phyloP scores from a whole-genome alignment of 805 yeast species.

The Phaffomyces antillensis region DNA sequence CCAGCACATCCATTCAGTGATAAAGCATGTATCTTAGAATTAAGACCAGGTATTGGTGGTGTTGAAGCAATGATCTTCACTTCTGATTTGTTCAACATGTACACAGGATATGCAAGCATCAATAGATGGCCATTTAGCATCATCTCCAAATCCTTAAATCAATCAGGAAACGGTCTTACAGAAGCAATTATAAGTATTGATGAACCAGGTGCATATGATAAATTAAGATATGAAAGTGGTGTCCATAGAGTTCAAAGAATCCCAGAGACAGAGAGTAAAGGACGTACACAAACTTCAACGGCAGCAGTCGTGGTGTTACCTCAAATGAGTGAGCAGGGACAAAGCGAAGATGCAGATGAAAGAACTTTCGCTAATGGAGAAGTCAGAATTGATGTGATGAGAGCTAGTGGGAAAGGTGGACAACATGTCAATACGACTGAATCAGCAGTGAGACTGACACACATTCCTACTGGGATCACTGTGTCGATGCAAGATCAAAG shows the following conservation, averaged over 20 bases:
- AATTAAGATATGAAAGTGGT: constrained; percentile 81
- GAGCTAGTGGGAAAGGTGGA: constrained; percentile 96
- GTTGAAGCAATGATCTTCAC: constrained; percentile 88
- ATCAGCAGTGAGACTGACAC: constrained; percentile 91
- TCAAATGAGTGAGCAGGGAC: constrained; percentile 52
- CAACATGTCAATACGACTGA: constrained; percentile 98
- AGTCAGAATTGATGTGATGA: constrained; percentile 90
- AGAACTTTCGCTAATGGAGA: constrained; percentile 79
- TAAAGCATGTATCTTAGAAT: constrained; percentile 70
- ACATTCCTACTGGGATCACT: constrained; percentile 82
- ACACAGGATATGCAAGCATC: constrained; percentile 56
- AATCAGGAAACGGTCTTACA: constrained; percentile 58
- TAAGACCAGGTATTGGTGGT: constrained; percentile 96
- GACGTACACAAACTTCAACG: constrained; percentile 92
- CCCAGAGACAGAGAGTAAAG: constrained; percentile 90
- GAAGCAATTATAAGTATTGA: constrained; percentile 74
- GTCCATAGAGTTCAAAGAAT: constrained; percentile 94
- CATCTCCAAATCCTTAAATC: constrained; percentile 48
- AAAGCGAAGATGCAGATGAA: constrained; percentile 44
- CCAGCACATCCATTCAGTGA: constrained; percentile 77
- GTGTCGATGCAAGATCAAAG: constrained; percentile 93
- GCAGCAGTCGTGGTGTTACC: constrained; percentile 95
- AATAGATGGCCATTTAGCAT: constrained; percentile 63
- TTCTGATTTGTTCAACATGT: constrained; percentile 74
- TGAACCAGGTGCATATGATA: constrained; percentile 69